Base-by-base conservation (phyloP, 805 yeast species). In the Dipodascus geniculatus region DNA sequence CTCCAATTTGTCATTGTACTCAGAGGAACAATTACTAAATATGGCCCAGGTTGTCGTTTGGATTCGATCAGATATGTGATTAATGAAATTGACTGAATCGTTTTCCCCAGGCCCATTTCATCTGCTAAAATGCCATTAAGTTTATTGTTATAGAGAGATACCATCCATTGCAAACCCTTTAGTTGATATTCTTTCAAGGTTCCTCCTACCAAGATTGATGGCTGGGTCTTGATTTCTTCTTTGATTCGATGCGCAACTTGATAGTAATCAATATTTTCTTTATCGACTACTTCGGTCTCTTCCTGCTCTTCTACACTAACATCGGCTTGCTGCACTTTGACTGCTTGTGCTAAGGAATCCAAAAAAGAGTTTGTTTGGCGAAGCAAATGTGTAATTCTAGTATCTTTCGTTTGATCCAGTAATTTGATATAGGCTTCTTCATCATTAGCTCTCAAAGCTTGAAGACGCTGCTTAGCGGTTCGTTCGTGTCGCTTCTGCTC, bases 111-210 rank as follows among this genome's bases (percentile, higher is more conserved):
- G 55, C 99, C 99, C 99, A 91, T 91, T 71, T 91, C 99, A 72
- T 91, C 98, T 6, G 99, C 99, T 52, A 91, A 71, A 57, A 91
- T 91, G 73, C 99, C 99, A 67, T 91, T 93, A 63, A 91, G 76
- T 67, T 88, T 95, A 70, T 91, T 91, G 65, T 91, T 91, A 68
- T 77, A 91, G 53, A 91, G 74, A 0, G 98, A 91, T 3, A 91
- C 96, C 99, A 91, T 91, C 99, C 99, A 91, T 66, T 91, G 96
- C 54, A 93, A 74, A 64, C 99, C 99, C 68, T 87, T 87, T 54
- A 91, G 22, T 71, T 91, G 99, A 66, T 91, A 91, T 64, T 91
- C 99, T 67, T 91, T 91, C 65, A 91, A 74, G 1, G 82, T 77
- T 57, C 99, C 99, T 51, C 99, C 99, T 48, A 89, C 82, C 53